phyloP scores from a whole-genome alignment of 2,329 filamentous ascomycete genomes.

The Ophiostoma perfectum region DNA sequence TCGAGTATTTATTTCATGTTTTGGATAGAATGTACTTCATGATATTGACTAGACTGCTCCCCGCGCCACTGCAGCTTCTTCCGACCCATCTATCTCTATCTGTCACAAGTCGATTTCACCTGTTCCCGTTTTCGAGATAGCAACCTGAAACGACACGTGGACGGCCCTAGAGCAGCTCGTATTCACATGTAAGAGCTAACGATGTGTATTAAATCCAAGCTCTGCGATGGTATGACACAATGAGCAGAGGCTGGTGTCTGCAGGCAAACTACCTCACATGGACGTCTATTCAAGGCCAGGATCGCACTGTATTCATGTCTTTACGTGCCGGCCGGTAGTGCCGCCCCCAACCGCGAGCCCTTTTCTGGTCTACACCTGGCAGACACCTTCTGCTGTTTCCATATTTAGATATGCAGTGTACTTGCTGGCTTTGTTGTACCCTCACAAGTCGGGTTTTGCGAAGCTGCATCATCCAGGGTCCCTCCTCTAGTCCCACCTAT shows the following conservation, averaged over 20 bases:
- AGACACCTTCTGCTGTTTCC: neutral
- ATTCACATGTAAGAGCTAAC: slow-evolving; percentile 4
- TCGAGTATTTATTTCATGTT: no score
- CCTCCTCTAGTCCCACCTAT: neutral
- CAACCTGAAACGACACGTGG: slow-evolving; percentile 12
- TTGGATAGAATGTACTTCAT: no score
- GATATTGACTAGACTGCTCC: neutral
- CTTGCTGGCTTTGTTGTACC: neutral
- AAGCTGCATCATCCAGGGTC: slow-evolving; percentile 2
- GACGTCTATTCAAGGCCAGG: no score
- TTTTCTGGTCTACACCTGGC: neutral
- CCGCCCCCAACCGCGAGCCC: neutral
- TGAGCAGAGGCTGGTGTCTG: no score
- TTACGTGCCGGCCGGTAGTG: neutral
- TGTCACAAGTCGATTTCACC: neutral
- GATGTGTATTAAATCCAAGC: neutral
- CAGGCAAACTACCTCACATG: no score
- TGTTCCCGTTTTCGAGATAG: neutral
- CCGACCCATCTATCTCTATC: no score
- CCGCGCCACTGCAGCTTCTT: neutral
- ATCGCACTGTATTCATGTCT: no score
- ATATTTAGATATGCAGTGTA: neutral
- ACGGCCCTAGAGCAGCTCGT: slow-evolving; percentile 5
- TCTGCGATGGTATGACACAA: neutral
- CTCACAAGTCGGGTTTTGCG: neutral